Evolutionary conservation across 768 basidiomycete genomes (phyloP).

Genomic region (Hericium coralloides): DNA sequence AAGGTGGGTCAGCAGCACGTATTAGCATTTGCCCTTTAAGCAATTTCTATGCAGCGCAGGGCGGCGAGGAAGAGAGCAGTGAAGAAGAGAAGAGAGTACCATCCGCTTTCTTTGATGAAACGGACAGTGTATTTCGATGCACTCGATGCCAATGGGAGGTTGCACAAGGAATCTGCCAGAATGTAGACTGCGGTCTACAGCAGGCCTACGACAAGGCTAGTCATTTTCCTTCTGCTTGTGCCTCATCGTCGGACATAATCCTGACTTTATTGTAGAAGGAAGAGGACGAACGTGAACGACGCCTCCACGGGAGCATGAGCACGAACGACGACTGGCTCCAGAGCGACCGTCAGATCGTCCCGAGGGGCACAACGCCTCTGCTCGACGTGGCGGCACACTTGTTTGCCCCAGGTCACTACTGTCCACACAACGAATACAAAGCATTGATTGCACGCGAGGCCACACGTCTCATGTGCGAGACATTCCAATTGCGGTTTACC

Average conservation of each 20-base stretch:
- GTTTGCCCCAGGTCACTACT: not conserved
- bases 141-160: too few species aligned
- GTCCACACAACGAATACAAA: not conserved
- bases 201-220: not conserved
- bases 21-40: too few species aligned
- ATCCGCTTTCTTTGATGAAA: too few species aligned
- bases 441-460: slow-evolving; percentile 8
- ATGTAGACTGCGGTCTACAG: too few species aligned
- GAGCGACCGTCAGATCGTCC: not conserved
- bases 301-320: not conserved
- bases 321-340: not conserved
- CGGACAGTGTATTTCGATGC: too few species aligned
- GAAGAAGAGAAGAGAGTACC: too few species aligned
- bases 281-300: not conserved
- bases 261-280: not conserved
- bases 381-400: not conserved
- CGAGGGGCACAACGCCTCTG: not conserved
- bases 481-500: slow-evolving; percentile 25
- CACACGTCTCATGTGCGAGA: slow-evolving; percentile 28
- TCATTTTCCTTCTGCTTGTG: not conserved
- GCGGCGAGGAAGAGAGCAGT: too few species aligned
- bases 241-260: not conserved
- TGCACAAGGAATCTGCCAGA: too few species aligned
- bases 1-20: too few species aligned
- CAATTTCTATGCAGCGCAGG: too few species aligned